Base-by-base conservation (phyloP, 2,329 filamentous ascomycete species). In the Aureobasidium sp. region DNA sequence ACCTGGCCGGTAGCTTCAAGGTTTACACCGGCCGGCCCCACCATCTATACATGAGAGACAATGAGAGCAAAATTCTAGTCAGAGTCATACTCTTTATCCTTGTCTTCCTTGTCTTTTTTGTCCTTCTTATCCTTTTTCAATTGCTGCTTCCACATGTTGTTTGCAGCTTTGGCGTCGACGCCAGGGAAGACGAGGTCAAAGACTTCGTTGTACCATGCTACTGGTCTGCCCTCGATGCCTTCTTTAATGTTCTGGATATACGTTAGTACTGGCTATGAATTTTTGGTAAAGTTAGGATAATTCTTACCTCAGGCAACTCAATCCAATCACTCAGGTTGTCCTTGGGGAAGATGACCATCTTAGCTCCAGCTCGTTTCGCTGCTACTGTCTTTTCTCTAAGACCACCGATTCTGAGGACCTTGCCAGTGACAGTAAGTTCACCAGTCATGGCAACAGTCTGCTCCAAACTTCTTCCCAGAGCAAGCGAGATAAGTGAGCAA, bases 281-380 rank as follows among this genome's bases (percentile, higher is more conserved):
- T 34, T 10, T 34, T 34, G 32, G 6, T 9, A 10, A 10, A 10
- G 15, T 6, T 3, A 64, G 59, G 15, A 37, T 57, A 34, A 20
- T 60, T 82, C 90, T 75, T 84, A 97, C 94, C 82, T 97, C 88
- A 61, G 95, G 94, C 68, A 99, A 81, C 76, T 99, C 94, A 57
- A 97, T 79, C 95, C 94, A 99, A 80, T 99, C 94, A 62, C 90
- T 94, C 82, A 89, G 86, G 76, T 97, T 97, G 77, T 99, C 95
- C 68, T 87, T 85, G 29, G 94, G 94, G 82, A 99, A 99, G 66
- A 99, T 87, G 69, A 99, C 87, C 75, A 86, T 96, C 75, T 88
- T 94, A 70, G 91, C 95, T 61, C 95, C 94, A 26, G 94, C 94
- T 66, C 94, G 83, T 71, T 92, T 84, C 63, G 94, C 95, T 34